phyloP scores from a whole-genome alignment of 164 flowering plant genomes.

The Tetrastigma voinierianum region DNA sequence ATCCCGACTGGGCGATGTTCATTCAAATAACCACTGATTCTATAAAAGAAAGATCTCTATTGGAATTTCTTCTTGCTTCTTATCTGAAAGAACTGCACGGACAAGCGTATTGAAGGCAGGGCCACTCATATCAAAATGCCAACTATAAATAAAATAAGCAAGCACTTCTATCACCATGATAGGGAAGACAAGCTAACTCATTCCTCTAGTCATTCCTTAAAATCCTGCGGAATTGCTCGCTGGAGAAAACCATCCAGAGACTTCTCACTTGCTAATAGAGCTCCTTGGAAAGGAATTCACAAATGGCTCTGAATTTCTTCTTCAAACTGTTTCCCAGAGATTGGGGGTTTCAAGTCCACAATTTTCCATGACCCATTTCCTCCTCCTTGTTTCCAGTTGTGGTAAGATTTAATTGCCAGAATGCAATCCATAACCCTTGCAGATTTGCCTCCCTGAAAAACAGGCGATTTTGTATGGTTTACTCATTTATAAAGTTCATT shows the following conservation, averaged over 20 bases:
- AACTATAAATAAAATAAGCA: not conserved
- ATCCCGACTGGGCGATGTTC: no score
- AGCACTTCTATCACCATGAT: not conserved
- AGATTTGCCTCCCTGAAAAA: conserved; percentile 60
- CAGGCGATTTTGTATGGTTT: not conserved
- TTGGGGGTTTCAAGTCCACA: conserved; percentile 55
- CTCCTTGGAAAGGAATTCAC: conserved; percentile 49
- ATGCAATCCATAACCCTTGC: conserved; percentile 53
- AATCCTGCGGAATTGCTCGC: conserved; percentile 23
- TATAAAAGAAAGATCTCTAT: conserved; percentile 20
- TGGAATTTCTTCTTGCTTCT: conserved; percentile 90
- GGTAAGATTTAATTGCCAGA: conserved; percentile 51
- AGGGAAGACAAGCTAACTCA: conserved; percentile 52
- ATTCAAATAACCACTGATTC: no score
- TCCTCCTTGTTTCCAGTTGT: conserved; percentile 58
- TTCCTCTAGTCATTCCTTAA: conserved; percentile 44
- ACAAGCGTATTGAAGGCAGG: conserved; percentile 60
- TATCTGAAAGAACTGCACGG: conserved; percentile 58
- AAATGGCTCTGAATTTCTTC: conserved; percentile 79
- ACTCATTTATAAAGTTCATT: not conserved
- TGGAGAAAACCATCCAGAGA: conserved; percentile 20
- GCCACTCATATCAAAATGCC: conserved; percentile 27
- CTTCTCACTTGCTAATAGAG: conserved; percentile 43
- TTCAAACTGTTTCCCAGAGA: conserved; percentile 46
- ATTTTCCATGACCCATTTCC: conserved; percentile 46